Evolutionary conservation across 176 grass and related monocot species (phyloP).

Genomic region (Panicum miliaceum): DNA sequence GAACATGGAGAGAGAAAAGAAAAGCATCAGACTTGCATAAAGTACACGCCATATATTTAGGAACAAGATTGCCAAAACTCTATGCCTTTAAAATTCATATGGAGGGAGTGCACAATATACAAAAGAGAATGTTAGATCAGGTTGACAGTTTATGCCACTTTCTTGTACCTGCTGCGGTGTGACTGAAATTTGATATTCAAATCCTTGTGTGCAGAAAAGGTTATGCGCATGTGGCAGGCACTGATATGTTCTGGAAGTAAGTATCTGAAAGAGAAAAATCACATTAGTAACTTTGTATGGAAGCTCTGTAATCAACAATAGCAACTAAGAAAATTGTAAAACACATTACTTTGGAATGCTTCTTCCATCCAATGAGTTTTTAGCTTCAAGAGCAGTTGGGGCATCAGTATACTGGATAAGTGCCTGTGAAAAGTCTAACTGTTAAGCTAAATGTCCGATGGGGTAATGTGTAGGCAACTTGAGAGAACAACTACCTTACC

Average conservation of each 20-base stretch:
- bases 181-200: conserved; percentile 99
- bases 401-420: conserved; percentile 96
- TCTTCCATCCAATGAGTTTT: conserved; percentile 94
- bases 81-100: background rate
- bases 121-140: conserved; percentile 32
- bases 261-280: conserved; percentile 64
- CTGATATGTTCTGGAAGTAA: conserved; percentile 79
- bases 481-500: conserved; percentile 48
- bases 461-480: background rate
- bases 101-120: background rate
- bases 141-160: background rate
- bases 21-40: background rate
- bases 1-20: background rate
- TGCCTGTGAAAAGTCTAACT: conserved; percentile 59
- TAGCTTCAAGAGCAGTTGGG: conserved; percentile 83
- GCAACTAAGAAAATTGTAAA: conserved; percentile 1
- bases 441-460: conserved; percentile 16
- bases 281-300: conserved; percentile 18
- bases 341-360: conserved; percentile 84
- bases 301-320: background rate
- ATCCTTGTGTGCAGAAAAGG: conserved; percentile 98
- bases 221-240: conserved; percentile 81
- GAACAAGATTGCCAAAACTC: background rate
- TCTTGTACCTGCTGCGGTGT: conserved; percentile 85
- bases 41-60: background rate